Percentiles rank a stretch among this genome's conserved stretches.
phyloP scores from a whole-genome alignment of 331 rosid species.

The Cydonia oblonga region DNA sequence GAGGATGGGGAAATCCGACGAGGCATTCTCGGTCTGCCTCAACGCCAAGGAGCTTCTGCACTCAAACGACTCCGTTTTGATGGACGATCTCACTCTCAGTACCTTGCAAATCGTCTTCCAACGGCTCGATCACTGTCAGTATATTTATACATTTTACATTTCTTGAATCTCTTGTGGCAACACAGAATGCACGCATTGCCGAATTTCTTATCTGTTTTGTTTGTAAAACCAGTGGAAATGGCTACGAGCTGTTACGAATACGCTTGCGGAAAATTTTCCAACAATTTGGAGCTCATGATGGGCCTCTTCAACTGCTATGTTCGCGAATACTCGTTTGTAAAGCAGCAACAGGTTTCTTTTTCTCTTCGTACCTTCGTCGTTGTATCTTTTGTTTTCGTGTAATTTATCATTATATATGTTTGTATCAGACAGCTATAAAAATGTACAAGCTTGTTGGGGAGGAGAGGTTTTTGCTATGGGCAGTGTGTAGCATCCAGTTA shows the following conservation, averaged over 20 bases:
- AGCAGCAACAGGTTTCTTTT: conserved; percentile 86
- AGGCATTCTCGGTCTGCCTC: conserved; percentile 61
- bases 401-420: not conserved
- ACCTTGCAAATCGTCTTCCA: conserved; percentile 87
- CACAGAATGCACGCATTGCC: not conserved
- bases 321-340: conserved; percentile 91
- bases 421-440: conserved; percentile 87
- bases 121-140: conserved; percentile 75
- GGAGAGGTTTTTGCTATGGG: conserved; percentile 94
- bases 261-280: conserved; percentile 76
- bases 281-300: conserved; percentile 67
- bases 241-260: conserved; percentile 82
- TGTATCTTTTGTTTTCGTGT: not conserved
- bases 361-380: not conserved
- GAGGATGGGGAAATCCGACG: conserved; percentile 82
- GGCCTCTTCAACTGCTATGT: conserved; percentile 99
- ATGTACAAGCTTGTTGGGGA: conserved; percentile 92
- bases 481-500: conserved; percentile 94
- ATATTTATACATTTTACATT: not conserved
- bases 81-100: conserved; percentile 94
- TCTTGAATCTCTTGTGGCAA: not conserved
- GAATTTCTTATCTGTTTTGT: conserved; percentile 9
- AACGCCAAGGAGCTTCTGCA: conserved; percentile 55
- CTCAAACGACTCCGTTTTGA: conserved; percentile 48
- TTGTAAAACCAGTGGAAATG: conserved; percentile 63